Conservation (phyloP, 2,329 filamentous ascomycete species). For the Aspergillus phoenicis region DNA sequence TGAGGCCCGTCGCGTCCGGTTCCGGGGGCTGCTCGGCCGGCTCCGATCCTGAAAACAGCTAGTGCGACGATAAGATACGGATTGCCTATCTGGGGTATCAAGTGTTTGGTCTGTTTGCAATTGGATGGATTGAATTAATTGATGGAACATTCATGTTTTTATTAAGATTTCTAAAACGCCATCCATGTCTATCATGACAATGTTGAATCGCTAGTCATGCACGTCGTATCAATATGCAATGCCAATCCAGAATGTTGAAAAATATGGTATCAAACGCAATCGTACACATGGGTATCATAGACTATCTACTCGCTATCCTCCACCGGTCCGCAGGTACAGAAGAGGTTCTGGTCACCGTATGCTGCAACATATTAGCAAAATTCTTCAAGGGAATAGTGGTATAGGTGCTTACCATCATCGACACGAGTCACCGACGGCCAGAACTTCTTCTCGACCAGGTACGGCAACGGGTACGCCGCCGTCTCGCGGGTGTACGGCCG, state of each 20-base stretch:
- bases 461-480: constrained; percentile 83
- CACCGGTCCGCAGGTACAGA: constrained; percentile 90
- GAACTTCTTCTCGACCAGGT: constrained; percentile 92
- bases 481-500: constrained; percentile 78
- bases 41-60: constrained; percentile 26
- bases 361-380: constrained; percentile 54
- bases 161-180: constrained; percentile 17
- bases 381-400: neutral
- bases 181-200: constrained; percentile 22
- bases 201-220: constrained; percentile 32
- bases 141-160: no score
- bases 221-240: constrained; percentile 12
- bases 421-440: constrained; percentile 87
- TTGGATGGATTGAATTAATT: no score
- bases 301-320: constrained; percentile 54
- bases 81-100: neutral
- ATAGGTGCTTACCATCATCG: constrained; percentile 73
- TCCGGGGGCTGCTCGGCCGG: constrained; percentile 26
- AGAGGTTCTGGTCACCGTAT: constrained; percentile 88
- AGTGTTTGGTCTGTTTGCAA: neutral
- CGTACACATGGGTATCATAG: constrained; percentile 16
- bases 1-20: constrained; percentile 3
- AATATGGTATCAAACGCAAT: constrained; percentile 13
- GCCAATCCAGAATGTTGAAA: constrained; percentile 22
- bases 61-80: constrained; percentile 6